Evolutionary conservation across 2,329 filamentous ascomycete genomes (phyloP), one percentile per base, ranked within the genome.

Genomic region (Alternaria conjuncta): DNA sequence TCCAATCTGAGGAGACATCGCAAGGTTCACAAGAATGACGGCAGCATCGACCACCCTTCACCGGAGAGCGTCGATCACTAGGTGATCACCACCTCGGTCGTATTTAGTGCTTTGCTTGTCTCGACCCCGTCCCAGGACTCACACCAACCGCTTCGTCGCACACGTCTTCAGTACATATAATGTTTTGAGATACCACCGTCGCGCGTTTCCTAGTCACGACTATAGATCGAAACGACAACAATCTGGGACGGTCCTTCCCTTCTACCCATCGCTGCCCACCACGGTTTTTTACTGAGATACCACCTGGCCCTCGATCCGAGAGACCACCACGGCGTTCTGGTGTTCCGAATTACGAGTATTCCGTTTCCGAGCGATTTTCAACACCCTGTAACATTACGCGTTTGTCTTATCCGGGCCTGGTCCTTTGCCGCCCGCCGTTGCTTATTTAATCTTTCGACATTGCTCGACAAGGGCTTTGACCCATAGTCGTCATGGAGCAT

Each of bases 1-100:
- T 97, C 94, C 47, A 99, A 99, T 80, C 85, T 98, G 60, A 90
- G 96, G 69, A 88, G 96, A 74, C 96, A 99, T 83, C 92, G 93
- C 78, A 98, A 98, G 83, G 95, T 98, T 51, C 96, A 99, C 86
- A 96, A 94, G 82, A 90, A 90, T 73, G 91, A 93, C 57, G 79
- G 80, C 51, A 75, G 68, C 50, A 78, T 81, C 57, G 80, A 80
- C 66, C 82, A 83, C 63, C 77, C 83, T 26, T 85, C 84, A 4
- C 83, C 84, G 5, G 84, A 84, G 36, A 84, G 85, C 55, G 70
- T 65, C 65, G 68, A 78, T 72, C 70, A 67, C 32, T 60, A 53
- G 66, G 53, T 32, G 73, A 78, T 73, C 61, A 64, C 61, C 71
- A 68, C 51, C 18, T 32, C 45, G 51, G 62, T 59, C 63, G 54